Evolutionary conservation across 371 early-diverging fungal species (phyloP).

Genomic region (Fennellomyces sp.): DNA sequence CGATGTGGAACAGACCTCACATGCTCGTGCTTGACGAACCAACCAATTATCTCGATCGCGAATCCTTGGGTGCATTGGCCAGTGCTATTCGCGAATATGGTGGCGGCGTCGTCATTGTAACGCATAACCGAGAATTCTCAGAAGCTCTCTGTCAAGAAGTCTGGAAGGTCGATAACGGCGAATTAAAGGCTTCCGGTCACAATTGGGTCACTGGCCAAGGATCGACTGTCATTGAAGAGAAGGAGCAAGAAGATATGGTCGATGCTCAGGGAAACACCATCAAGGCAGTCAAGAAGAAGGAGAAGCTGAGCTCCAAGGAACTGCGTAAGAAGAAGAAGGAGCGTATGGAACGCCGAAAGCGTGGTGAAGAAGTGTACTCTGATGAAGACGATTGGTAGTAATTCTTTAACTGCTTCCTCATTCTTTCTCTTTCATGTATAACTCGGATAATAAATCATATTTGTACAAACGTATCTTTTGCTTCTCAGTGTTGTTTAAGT

Average conservation of each 20-base stretch:
- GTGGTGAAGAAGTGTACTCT: conserved; percentile 57
- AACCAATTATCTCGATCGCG: conserved; percentile 83
- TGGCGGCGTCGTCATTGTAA: conserved; percentile 79
- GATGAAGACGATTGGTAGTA: conserved; percentile 51
- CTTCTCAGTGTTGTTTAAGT: too few species aligned
- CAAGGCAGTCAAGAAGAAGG: conserved; percentile 52
- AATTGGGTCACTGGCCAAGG: conserved; percentile 57
- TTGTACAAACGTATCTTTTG: too few species aligned
- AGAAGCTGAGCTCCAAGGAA: conserved; percentile 50
- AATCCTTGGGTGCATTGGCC: conserved; percentile 74
- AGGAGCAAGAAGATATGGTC: conserved; percentile 44
- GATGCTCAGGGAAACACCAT: conserved; percentile 57
- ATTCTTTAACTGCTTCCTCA: background rate
- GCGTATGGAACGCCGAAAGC: conserved; percentile 58
- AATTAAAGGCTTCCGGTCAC: conserved; percentile 53
- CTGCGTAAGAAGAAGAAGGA: conserved; percentile 63
- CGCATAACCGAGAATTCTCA: conserved; percentile 77
- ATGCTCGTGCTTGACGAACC: conserved; percentile 91
- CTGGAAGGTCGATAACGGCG: conserved; percentile 77
- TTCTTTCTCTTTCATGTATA: background rate
- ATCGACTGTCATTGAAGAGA: conserved; percentile 35
- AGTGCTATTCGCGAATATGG: conserved; percentile 69
- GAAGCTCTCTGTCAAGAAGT: conserved; percentile 74
- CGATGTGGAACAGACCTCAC: conserved; percentile 87
- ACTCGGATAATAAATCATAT: too few species aligned